Evolutionary conservation across 2,329 filamentous ascomycete genomes (phyloP).

Genomic region (Parafenestella ontariensis): DNA sequence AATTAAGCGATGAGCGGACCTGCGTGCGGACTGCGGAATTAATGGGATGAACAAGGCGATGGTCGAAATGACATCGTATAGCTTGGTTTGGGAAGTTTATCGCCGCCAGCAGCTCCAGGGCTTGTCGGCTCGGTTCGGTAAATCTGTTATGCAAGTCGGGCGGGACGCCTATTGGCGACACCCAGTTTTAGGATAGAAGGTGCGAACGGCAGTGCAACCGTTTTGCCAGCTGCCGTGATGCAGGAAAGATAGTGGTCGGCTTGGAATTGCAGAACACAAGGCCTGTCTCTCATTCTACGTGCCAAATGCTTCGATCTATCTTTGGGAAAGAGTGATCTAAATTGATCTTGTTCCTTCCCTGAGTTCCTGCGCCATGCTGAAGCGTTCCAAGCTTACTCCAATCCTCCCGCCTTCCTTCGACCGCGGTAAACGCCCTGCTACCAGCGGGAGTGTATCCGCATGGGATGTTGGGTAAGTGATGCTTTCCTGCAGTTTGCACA

Average conservation of each 20-base stretch:
- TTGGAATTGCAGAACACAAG: background rate
- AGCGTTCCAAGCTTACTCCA: background rate
- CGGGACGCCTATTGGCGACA: background rate
- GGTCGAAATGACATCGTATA: background rate
- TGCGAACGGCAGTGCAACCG: background rate
- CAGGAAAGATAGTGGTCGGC: background rate
- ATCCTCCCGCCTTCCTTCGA: background rate
- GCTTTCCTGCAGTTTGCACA: background rate
- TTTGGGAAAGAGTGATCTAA: background rate
- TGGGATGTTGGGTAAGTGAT: background rate
- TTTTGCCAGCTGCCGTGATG: background rate
- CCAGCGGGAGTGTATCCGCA: background rate
- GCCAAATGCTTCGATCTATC: background rate
- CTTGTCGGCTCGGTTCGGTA: conserved; percentile 1
- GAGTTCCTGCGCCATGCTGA: background rate
- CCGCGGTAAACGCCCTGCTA: background rate
- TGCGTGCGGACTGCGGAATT: background rate
- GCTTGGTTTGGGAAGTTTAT: background rate
- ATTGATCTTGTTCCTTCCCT: background rate
- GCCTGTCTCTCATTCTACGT: background rate
- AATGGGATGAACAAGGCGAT: background rate
- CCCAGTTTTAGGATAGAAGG: background rate
- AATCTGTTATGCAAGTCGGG: background rate
- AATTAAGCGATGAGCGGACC: conserved; percentile 1
- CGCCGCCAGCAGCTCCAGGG: background rate